Evolutionary conservation across 2,329 filamentous ascomycete species (phyloP), one percentile per base, ranked within the genome.

Genomic region (Xylariales sp.): DNA sequence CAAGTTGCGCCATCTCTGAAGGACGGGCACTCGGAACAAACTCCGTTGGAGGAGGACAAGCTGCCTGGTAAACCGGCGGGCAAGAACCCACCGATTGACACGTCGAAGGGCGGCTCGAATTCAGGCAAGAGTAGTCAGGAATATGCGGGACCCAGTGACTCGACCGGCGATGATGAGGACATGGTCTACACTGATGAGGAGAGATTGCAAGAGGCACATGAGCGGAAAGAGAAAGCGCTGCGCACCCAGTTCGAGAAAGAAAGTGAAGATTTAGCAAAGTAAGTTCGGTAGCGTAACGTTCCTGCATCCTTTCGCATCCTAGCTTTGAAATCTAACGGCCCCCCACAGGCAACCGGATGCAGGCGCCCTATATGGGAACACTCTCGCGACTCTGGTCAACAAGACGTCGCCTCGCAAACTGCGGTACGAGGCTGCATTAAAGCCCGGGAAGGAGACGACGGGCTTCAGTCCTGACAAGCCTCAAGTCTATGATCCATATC

Each of bases 401-500:
- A 60, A 64, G 40, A 66, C 70, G 18, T 18, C 46, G 37, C 47
- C 27, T 37, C 51, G 52, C 46, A 53, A 42, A 28, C 42, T 44
- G 32, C 55, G 35, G 40, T 59, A 58, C 40, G 56, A 57, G 41
- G 57, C 53, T 25, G 56, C 55, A 21, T 51, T 65, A 27, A 60
- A 48, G 12, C 49, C 49, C 4, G 49, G 64, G 38, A 55, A 60
- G n/a, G 53, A 57, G 7, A 54, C 56, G 35, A 48, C 59, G 20
- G 60, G 60, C 25, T 76, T 71, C 51, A 70, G 56, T 40, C 56
- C 62, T 10, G 64, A 73, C 31, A 62, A 68, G 37, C 74, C 79
- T 1, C 67, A 76, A 41, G 67, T 74, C 15, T 88, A 86, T 61
- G 73, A 82, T 44, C 86, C 86, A 0, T 89, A 88, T 48, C 84